Base-by-base conservation (phyloP, 371 early-diverging fungal species). In the Lichtheimia corymbifera region DNA sequence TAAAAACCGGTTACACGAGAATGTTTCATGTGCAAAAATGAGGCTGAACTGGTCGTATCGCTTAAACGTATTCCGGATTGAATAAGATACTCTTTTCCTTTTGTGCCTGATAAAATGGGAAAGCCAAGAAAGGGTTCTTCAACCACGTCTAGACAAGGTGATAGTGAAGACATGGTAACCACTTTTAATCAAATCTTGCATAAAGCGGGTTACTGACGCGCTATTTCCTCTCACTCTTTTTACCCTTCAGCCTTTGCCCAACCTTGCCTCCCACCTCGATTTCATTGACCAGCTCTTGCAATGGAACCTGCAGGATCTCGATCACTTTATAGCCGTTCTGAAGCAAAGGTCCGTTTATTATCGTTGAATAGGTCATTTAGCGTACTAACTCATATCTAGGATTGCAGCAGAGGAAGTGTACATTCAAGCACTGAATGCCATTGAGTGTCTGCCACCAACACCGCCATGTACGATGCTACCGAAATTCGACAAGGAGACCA, bases 271-370 rank as follows among this genome's bases (percentile, higher is more conserved):
- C 24, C 64, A 64, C n/a, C 41, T 59, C 27, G 55, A 64, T 11
- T 64, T 47, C 35, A 52, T 64, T 45, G 57, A 64, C 45, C 58
- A 59, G 15, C 30, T 64, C 11, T 41, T 64, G 17, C 54, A 64
- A 42, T 64, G 64, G 64, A 64, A 45, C 45, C 20, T 59, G 20
- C 54, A 50, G 0, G 64, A 64, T 42, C 41, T 64, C 24, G 64
- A 64, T 50, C 59, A 51, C 49, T 64, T 58, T 44, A 64, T 64
- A 28, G 6, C 35, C 15, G 30, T 64, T 40, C 45, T 64, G 5
- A 58, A 53, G 24, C 51, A 55, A 41, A 59, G 64, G 64, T 64
- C 20, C 35, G 41, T 52, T 18, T 52, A 52, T 27, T 20, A 11
- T 11, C 27, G 13, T 5, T 51, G 6, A 15, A 15, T 45, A 3